A percentile compares a stretch with the other conserved stretches of the same genome.
phyloP scores from a whole-genome alignment of 78 protist genomes.

The Trichosphaerium sp. region DNA sequence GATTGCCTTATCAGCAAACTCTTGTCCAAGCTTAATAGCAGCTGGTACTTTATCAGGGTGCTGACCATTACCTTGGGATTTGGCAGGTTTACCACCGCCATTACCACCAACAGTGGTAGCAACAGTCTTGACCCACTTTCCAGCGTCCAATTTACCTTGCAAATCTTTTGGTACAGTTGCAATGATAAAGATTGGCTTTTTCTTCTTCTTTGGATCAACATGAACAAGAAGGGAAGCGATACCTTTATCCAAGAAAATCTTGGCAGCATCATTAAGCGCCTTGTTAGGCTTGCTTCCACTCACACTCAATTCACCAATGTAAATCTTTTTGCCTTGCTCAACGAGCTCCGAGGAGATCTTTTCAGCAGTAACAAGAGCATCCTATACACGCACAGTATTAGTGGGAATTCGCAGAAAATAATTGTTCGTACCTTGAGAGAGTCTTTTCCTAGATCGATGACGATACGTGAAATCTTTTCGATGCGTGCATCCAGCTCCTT shows the following conservation, averaged over 20 bases:
- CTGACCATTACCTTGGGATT: conserved; percentile 51
- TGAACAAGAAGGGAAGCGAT: conserved; percentile 14
- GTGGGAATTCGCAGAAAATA: too few species aligned
- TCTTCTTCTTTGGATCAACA: conserved; percentile 13
- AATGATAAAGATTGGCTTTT: conserved; percentile 9
- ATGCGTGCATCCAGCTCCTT: too few species aligned
- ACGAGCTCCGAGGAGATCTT: conserved; percentile 12
- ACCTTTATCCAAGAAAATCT: background rate
- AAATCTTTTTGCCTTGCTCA: conserved; percentile 22
- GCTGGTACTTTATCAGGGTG: conserved; percentile 14
- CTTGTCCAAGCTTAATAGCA: conserved; percentile 10
- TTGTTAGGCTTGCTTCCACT: too few species aligned
- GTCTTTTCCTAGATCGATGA: too few species aligned
- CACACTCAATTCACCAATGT: too few species aligned
- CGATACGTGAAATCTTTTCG: too few species aligned
- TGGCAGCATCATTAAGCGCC: too few species aligned
- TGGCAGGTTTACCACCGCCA: conserved; percentile 50
- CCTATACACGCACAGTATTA: background rate
- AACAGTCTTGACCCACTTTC: conserved; percentile 30
- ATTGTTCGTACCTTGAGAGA: too few species aligned
- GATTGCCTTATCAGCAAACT: conserved; percentile 7
- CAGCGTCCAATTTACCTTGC: conserved; percentile 22
- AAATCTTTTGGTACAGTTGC: conserved; percentile 8
- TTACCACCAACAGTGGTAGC: conserved; percentile 34
- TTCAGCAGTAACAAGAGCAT: conserved; percentile 1